Base-by-base conservation (phyloP, 345 rosid genomes). In the Trapa bicornis region DNA sequence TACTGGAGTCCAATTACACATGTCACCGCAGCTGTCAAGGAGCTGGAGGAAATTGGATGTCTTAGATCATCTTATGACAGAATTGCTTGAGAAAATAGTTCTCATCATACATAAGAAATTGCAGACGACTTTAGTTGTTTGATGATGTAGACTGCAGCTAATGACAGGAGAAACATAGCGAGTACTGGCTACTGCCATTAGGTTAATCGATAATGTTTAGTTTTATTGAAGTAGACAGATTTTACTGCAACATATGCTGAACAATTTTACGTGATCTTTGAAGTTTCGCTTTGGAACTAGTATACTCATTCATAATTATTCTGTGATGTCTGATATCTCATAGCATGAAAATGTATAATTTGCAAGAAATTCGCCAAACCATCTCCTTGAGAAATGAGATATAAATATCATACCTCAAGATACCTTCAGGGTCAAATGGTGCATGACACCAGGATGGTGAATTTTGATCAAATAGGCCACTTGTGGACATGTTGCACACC, bases 371-470 rank as follows among this genome's bases (percentile, higher is more conserved):
- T 7, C 5, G 9, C 60, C 29, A 35, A 54, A 54, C 35, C 33
- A 29, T 54, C 16, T 50, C 54, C 13, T 50, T 50, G 1, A 13
- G 2, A 50, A 50, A 3, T 5, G n/a, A 6, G 56, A 22, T n/a
- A n/a, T n/a, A 54, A 22, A 54, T 54, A 15, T 0, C 33, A 2
- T 16, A 80, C 85, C 85, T 76, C 71, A 79, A 53, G 52, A 79
- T 72, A 65, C 85, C 85, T 72, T 81, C 85, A 37, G 85, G 85
- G 69, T 81, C 85, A 35, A 67, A 81, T 11, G 85, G 79, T 63
- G 85, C 82, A 74, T 65, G 80, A 45, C 85, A 81, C 85, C 85
- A 81, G 35, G 80, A 62, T 70, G 85, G 82, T 1, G 82, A 75
- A 68, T 13, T 36, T 65, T 75, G 80, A 15, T 75, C 65, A 68